Percentiles rank a stretch among this genome's conserved stretches.
phyloP scores from a whole-genome alignment of 2,329 filamentous ascomycete species.

The Phyllosticta citrichinensis region DNA sequence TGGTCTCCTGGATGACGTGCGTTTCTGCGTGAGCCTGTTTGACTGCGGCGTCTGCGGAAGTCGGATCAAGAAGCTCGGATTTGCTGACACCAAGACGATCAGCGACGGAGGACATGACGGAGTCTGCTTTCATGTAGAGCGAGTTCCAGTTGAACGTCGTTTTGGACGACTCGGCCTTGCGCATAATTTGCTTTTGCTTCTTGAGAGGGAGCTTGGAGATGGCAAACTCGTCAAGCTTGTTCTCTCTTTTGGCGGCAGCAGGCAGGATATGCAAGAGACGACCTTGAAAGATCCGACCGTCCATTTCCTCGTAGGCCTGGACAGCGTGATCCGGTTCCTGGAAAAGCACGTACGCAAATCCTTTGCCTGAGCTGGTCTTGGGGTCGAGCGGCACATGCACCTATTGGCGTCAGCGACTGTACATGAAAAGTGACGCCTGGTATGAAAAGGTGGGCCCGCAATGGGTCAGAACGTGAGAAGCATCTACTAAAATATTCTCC shows the following conservation, averaged over 20 bases:
- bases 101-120: conserved; percentile 83
- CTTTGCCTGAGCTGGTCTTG: conserved; percentile 64
- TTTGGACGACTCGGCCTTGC: conserved; percentile 68
- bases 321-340: conserved; percentile 61
- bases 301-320: conserved; percentile 66
- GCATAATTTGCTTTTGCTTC: conserved; percentile 84
- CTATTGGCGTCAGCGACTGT: conserved; percentile 39
- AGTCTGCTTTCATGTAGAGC: conserved; percentile 95
- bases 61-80: conserved; percentile 87
- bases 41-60: conserved; percentile 83
- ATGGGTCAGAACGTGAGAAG: conserved; percentile 72
- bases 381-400: conserved; percentile 74
- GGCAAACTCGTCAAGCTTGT: conserved; percentile 75
- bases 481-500: conserved; percentile 99
- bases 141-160: conserved; percentile 95
- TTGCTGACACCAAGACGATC: conserved; percentile 82
- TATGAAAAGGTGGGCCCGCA: background rate
- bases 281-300: conserved; percentile 84
- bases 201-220: conserved; percentile 88
- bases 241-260: conserved; percentile 69
- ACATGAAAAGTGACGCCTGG: conserved; percentile 3
- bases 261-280: conserved; percentile 85
- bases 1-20: conserved; percentile 90
- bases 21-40: conserved; percentile 97
- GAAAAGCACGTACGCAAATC: conserved; percentile 82